Evolutionary conservation across 306 rosid genomes (phyloP).

Genomic region (Malus sieversii): DNA sequence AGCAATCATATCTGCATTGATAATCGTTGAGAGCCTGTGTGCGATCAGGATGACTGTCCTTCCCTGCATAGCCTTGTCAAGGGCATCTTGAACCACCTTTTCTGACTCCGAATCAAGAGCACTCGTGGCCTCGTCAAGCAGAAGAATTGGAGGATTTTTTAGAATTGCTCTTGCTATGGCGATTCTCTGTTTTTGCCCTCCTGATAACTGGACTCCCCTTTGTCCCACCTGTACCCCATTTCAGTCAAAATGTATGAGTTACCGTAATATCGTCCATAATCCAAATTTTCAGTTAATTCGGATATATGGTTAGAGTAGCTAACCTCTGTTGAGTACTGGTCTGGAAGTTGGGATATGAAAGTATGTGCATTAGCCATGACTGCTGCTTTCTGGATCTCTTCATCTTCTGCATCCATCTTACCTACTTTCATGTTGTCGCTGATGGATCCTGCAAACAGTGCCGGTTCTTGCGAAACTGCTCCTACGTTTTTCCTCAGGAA

Average conservation of each 20-base stretch:
- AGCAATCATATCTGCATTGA: slow-evolving; percentile 79
- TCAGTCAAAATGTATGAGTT: not conserved
- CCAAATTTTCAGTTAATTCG: not conserved
- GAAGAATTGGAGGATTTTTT: slow-evolving; percentile 69
- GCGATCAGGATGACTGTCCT: slow-evolving; percentile 77
- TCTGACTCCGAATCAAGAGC: slow-evolving; percentile 88
- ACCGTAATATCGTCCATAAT: not conserved
- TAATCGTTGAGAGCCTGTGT: slow-evolving; percentile 72
- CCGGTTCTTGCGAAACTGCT: slow-evolving; percentile 77
- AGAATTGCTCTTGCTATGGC: slow-evolving; percentile 89
- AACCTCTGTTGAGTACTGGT: slow-evolving; percentile 72
- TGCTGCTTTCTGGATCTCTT: slow-evolving; percentile 52
- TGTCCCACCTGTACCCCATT: slow-evolving; percentile 55
- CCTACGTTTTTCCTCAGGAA: slow-evolving; percentile 66
- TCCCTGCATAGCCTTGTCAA: slow-evolving; percentile 69
- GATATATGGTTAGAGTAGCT: not conserved
- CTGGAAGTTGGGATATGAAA: slow-evolving; percentile 70
- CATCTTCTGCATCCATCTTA: slow-evolving; percentile 60
- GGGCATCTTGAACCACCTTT: slow-evolving; percentile 76
- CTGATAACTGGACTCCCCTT: slow-evolving; percentile 79
- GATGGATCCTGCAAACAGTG: slow-evolving; percentile 67
- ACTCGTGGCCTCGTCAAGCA: slow-evolving; percentile 92
- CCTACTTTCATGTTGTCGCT: slow-evolving; percentile 71
- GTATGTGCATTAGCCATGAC: slow-evolving; percentile 71
- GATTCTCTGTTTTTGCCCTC: slow-evolving; percentile 88